Base-by-base conservation (phyloP, 192 early-diverging fungal genomes). In the Haplosporangium gracile region DNA sequence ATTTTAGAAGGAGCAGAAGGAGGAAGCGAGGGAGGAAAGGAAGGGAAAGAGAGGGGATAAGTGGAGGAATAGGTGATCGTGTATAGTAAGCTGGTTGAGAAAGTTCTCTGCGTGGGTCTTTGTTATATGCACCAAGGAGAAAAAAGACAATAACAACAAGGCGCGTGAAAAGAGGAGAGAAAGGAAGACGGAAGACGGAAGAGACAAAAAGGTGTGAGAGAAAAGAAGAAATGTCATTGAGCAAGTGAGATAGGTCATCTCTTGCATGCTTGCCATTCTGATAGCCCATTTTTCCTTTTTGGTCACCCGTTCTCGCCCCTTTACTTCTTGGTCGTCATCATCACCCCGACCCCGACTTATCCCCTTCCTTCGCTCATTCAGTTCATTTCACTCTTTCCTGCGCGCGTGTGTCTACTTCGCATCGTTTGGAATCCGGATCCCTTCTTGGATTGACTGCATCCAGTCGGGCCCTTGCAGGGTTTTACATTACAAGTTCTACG, bases 401-500 rank as follows among this genome's bases (percentile, higher is more conserved):
- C 22, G 6, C 36, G 15, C 38, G 43, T 43, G 9, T 43, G 42
- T 43, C 42, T 43, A 11, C 45, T 55, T 68, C 42, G 79, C 32
- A 15, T 51, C 49, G 34, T 71, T 75, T 43, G 70, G 80, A 82
- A 82, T 76, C 68, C 43, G 40, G 80, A 73, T 63, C 70, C 70
- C 22, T 71, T 60, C 55, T 55, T 43, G 36, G 4, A 26, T 38
- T 40, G 11, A 77, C 65, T 65, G n/a, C 57, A 70, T 47, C 60
- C 75, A 65, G 10, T 16, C 60, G 32, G 60, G 29, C 60, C 60
- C 4, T 45, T 72, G 71, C 49, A 42, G 43, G 26, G 39, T 51
- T n/a, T n/a, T 0, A 5, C 20, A 51, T 18, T 0, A 2, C 49
- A 49, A 49, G 29, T 24, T 29, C 69, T 4, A 60, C 9, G 4